Percentiles rank a stretch among this genome's conserved stretches.
phyloP scores from a whole-genome alignment of 768 basidiomycete genomes.

The Suillus tomentosus region DNA sequence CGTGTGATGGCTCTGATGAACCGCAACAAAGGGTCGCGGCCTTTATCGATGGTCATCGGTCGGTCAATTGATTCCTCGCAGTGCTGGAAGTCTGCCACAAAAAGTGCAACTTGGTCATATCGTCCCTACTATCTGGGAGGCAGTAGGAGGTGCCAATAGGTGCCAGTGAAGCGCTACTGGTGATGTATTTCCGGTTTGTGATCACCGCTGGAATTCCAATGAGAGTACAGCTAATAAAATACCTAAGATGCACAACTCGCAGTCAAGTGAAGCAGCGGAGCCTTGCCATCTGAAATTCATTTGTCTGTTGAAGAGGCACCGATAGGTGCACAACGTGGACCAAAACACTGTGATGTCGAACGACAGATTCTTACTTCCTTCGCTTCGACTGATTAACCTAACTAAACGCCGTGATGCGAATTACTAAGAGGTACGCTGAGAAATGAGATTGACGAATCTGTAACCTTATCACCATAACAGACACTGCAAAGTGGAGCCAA shows the following conservation, averaged over 20 bases:
- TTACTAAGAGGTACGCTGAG: constrained; percentile 5
- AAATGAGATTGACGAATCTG: constrained; percentile 7
- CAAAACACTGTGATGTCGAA: not conserved
- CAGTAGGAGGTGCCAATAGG: not conserved
- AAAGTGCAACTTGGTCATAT: not conserved
- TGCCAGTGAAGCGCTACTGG: not conserved
- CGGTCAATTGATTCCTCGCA: not conserved
- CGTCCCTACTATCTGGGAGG: not conserved
- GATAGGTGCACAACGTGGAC: constrained; percentile 2
- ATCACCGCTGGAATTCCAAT: not conserved
- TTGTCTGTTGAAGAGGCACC: not conserved
- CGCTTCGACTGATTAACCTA: constrained; percentile 8
- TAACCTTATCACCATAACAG: constrained; percentile 9
- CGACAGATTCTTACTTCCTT: not conserved
- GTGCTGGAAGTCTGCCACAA: not conserved
- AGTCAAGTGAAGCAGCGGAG: not conserved
- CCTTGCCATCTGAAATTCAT: not conserved
- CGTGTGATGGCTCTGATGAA: not conserved
- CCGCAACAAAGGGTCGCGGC: not conserved
- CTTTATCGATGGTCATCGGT: not conserved
- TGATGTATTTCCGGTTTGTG: not conserved
- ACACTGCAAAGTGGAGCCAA: not conserved
- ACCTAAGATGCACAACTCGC: not conserved
- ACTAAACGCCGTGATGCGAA: constrained; percentile 9
- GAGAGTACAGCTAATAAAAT: not conserved